These are phyloP conservation scores for Phialophora chinensis DNA, from an alignment of 2,329 filamentous ascomycete species.

Conservation along the genomic window DNA sequence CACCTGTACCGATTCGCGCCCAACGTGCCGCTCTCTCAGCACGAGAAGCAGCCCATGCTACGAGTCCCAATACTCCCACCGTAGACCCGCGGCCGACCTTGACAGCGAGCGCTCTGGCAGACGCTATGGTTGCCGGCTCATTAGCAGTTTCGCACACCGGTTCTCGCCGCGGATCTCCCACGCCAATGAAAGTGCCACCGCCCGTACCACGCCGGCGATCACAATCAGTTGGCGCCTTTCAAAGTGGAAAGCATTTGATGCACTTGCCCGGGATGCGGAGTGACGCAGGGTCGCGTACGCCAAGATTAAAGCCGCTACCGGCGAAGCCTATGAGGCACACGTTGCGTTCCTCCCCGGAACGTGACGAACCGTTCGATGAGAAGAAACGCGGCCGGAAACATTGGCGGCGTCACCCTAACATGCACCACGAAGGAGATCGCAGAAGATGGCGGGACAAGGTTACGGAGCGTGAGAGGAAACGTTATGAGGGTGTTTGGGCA, in stretches of 20 bases:
- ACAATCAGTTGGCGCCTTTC: constrained; percentile 46
- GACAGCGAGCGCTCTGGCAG: constrained; percentile 50
- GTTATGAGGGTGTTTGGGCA: constrained; percentile 59
- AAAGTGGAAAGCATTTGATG: constrained; percentile 37
- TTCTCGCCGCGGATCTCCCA: constrained; percentile 46
- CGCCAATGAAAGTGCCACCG: constrained; percentile 45
- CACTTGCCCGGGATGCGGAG: constrained; percentile 38
- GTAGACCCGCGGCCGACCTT: constrained; percentile 24
- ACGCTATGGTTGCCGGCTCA: constrained; percentile 56
- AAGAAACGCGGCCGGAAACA: constrained; percentile 44
- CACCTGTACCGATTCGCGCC: constrained; percentile 25
- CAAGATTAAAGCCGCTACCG: constrained; percentile 26
- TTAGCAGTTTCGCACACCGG: constrained; percentile 51
- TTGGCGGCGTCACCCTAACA: constrained; percentile 54
- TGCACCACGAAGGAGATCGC: constrained; percentile 56
- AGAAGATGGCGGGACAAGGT: constrained; percentile 53
- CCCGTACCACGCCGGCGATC: constrained; percentile 49
- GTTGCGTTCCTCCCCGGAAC: constrained; percentile 47
- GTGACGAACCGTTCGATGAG: constrained; percentile 44
- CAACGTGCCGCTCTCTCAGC: constrained; percentile 26
- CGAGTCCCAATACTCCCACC: constrained; percentile 13
- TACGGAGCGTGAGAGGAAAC: constrained; percentile 53
- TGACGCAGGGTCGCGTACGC: constrained; percentile 35
- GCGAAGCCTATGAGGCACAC: constrained; percentile 47
- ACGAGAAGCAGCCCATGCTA: constrained; percentile 20